Conservation (phyloP, 2,329 filamentous ascomycete genomes). For the Ascocoryne sarcoides region DNA sequence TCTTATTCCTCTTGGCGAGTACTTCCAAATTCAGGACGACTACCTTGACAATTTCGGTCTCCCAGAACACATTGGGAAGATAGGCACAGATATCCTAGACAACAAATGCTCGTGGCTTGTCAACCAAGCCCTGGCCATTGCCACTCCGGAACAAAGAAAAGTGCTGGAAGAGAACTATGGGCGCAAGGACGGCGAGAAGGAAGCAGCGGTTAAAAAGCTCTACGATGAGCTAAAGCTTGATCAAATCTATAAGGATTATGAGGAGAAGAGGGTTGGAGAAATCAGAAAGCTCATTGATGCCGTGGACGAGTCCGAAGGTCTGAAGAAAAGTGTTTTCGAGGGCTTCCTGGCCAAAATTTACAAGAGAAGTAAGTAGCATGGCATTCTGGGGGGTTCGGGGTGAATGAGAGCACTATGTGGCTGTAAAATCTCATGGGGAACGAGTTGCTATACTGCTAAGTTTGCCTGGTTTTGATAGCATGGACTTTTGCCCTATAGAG, state of each 20-base stretch:
- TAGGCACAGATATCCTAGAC: constrained; percentile 96
- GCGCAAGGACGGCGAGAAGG: constrained; percentile 74
- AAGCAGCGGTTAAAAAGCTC: constrained; percentile 79
- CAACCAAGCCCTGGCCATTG: constrained; percentile 81
- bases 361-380: constrained; percentile 81
- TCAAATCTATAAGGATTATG: constrained; percentile 76
- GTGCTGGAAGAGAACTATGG: constrained; percentile 91
- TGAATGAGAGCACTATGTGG: too few relatives aligned
- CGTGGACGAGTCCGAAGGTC: constrained; percentile 76
- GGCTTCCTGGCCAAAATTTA: constrained; percentile 94
- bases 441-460: too few relatives aligned
- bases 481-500: too few relatives aligned
- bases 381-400: too few relatives aligned
- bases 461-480: too few relatives aligned
- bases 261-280: constrained; percentile 77
- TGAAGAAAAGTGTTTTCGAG: constrained; percentile 88
- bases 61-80: constrained; percentile 91
- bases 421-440: too few relatives aligned
- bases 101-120: constrained; percentile 99
- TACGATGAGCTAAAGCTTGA: constrained; percentile 81
- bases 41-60: constrained; percentile 97
- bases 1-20: constrained; percentile 93
- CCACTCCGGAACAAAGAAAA: constrained; percentile 76
- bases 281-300: constrained; percentile 65
- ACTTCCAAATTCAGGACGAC: constrained; percentile 99